A percentile compares a stretch with the other conserved stretches of the same genome.
Evolutionary conservation across 176 grass and related monocot species (phyloP).

Genomic region (Pharus latifolius): DNA sequence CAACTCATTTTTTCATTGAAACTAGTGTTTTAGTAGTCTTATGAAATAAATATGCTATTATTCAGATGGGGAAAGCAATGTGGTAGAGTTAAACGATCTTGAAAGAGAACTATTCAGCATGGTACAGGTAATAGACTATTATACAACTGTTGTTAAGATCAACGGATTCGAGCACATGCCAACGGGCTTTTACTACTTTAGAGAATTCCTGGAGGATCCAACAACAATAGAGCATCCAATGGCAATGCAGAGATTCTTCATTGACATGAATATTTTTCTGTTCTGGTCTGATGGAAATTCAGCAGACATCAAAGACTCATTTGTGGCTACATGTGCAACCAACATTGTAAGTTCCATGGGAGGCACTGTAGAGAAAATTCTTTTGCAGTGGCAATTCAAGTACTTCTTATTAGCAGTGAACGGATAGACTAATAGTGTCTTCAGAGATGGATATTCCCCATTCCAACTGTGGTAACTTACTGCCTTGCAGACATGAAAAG

Average conservation of each 20-base stretch:
- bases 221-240: conserved; percentile 48
- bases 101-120: conserved; percentile 62
- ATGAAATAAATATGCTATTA: not conserved
- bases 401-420: conserved; percentile 62
- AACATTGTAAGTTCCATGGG: conserved; percentile 43
- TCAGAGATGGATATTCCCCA: not conserved
- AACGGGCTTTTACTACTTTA: conserved; percentile 69
- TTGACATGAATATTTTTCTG: conserved; percentile 52
- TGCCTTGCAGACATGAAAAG: conserved; percentile 55
- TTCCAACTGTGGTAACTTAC: conserved; percentile 11
- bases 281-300: conserved; percentile 84
- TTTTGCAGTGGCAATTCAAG: conserved; percentile 61
- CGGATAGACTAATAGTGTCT: conserved; percentile 20
- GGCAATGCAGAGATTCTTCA: conserved; percentile 72
- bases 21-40: conserved; percentile 3
- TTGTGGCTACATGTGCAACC: conserved; percentile 42
- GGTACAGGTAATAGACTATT: conserved; percentile 56
- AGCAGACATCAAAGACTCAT: conserved; percentile 34
- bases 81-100: conserved; percentile 56
- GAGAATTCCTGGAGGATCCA: conserved; percentile 66
- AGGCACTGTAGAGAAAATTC: conserved; percentile 43
- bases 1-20: not conserved
- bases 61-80: conserved; percentile 49
- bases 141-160: conserved; percentile 56
- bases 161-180: conserved; percentile 60